Conservation (phyloP, 148 eudicot species). For the Hydrangea macrophylla region DNA sequence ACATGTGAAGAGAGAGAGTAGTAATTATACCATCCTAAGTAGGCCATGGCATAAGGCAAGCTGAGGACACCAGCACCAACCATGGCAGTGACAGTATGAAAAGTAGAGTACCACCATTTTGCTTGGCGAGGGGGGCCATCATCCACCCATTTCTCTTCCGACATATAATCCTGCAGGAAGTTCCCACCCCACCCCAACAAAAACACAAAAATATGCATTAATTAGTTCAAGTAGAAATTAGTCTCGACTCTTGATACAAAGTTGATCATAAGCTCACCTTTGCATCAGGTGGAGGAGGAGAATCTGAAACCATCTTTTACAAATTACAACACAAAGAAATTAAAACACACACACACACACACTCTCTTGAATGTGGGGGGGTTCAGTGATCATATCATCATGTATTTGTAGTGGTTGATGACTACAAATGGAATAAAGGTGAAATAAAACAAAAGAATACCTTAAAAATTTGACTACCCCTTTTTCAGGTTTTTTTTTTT, state of each 20-base stretch:
- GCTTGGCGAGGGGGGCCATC: constrained; percentile 60
- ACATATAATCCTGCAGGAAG: too few relatives aligned
- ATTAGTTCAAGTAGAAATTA: neutral
- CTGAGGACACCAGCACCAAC: constrained; percentile 92
- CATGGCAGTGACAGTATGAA: constrained; percentile 88
- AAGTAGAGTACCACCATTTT: constrained; percentile 90
- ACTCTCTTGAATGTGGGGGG: constrained; percentile 15
- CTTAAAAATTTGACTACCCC: constrained; percentile 18
- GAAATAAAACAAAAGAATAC: neutral
- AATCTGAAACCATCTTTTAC: constrained; percentile 48
- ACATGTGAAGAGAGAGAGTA: neutral
- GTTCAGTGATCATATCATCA: constrained; percentile 21
- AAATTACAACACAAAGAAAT: constrained; percentile 3
- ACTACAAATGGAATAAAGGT: constrained; percentile 19
- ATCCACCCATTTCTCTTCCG: constrained; percentile 30
- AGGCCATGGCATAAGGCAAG: constrained; percentile 89
- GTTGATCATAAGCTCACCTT: constrained; percentile 24
- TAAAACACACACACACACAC: neutral
- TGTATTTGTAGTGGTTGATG: constrained; percentile 38
- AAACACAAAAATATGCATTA: neutral
- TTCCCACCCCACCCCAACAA: constrained; percentile 24
- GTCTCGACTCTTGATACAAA: too few relatives aligned
- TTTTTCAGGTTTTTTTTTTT: neutral
- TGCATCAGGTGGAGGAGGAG: constrained; percentile 42
- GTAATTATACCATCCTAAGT: constrained; percentile 64